Percentiles rank a stretch among this genome's conserved stretches.
Conservation (phyloP, 2,329 filamentous ascomycete species). For the Plenodomus tracheiphilus region DNA sequence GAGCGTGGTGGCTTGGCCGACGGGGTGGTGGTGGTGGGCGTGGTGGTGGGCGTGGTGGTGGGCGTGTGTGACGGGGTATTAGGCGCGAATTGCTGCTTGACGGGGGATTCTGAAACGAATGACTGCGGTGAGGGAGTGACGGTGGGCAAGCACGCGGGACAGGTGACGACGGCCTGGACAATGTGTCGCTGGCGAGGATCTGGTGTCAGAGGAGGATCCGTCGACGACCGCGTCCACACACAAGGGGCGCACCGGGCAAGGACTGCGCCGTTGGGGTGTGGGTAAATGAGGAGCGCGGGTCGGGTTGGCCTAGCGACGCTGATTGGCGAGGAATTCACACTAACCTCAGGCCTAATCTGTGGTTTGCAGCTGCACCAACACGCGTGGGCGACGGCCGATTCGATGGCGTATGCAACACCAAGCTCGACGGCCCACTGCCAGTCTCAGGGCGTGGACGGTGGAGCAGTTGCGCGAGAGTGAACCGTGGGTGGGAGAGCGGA, state of each 20-base stretch:
- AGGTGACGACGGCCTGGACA: neutral
- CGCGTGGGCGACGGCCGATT: constrained; percentile 10
- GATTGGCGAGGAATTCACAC: constrained; percentile 14
- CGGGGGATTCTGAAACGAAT: constrained; percentile 38
- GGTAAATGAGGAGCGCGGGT: constrained; percentile 5
- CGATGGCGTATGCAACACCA: constrained; percentile 6
- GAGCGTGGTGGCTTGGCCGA: constrained; percentile 21
- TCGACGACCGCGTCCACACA: constrained; percentile 8
- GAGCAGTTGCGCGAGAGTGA: neutral
- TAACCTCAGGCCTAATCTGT: constrained; percentile 3
- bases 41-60: constrained; percentile 21
- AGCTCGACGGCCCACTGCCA: constrained; percentile 1
- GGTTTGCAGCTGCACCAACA: constrained; percentile 3
- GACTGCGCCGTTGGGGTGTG: constrained; percentile 6
- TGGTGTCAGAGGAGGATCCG: constrained; percentile 14
- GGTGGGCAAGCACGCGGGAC: neutral
- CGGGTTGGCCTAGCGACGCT: constrained; percentile 8
- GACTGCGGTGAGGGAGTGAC: constrained; percentile 41
- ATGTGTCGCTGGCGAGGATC: constrained; percentile 14
- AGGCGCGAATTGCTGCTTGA: constrained; percentile 17
- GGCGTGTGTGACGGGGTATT: constrained; percentile 16
- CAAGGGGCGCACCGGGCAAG: constrained; percentile 19
- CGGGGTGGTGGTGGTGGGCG: constrained; percentile 16
- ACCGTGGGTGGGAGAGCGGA: neutral
- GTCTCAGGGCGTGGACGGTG: neutral